Percentiles rank a stretch among this genome's conserved stretches.
Conservation (phyloP, 2,329 filamentous ascomycete species). For the Lanzia echinophila region DNA sequence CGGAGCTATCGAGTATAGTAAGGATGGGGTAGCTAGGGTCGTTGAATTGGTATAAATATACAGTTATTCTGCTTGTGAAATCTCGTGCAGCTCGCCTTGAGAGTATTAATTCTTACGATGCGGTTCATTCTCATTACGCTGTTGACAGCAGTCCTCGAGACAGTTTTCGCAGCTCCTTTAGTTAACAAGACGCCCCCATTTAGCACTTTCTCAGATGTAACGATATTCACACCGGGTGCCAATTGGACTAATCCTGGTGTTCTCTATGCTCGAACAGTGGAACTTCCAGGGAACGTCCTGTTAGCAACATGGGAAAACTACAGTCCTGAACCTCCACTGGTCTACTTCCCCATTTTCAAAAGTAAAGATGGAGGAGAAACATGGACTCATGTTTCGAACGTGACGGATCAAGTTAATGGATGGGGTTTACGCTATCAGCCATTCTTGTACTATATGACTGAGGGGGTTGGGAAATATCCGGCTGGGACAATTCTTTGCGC, state of each 20-base stretch:
- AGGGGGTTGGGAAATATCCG: conserved; percentile 48
- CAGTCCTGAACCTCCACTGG: conserved; percentile 45
- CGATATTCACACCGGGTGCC: conserved; percentile 24
- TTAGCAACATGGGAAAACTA: conserved; percentile 52
- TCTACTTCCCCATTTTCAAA: conserved; percentile 46
- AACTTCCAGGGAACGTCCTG: conserved; percentile 35
- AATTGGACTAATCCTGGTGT: conserved; percentile 26
- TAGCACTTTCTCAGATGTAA: conserved; percentile 25
- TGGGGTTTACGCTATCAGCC: conserved; percentile 66
- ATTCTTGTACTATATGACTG: conserved; percentile 56
- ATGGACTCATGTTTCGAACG: conserved; percentile 57
- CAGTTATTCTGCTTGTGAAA: not conserved
- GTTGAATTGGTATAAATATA: not conserved
- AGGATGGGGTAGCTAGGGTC: not conserved
- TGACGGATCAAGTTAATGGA: conserved; percentile 56
- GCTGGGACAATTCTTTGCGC: conserved; percentile 58
- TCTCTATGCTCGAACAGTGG: conserved; percentile 32
- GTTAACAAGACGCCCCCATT: conserved; percentile 15
- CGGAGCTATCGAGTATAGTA: not conserved
- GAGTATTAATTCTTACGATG: conserved; percentile 14
- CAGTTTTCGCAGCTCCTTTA: conserved; percentile 15
- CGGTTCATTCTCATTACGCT: conserved; percentile 16
- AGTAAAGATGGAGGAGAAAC: conserved; percentile 49
- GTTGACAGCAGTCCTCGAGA: conserved; percentile 16
- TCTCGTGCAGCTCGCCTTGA: not conserved